Base-by-base conservation (phyloP, 2,329 filamentous ascomycete species). In the Calonectria henricotiae region DNA sequence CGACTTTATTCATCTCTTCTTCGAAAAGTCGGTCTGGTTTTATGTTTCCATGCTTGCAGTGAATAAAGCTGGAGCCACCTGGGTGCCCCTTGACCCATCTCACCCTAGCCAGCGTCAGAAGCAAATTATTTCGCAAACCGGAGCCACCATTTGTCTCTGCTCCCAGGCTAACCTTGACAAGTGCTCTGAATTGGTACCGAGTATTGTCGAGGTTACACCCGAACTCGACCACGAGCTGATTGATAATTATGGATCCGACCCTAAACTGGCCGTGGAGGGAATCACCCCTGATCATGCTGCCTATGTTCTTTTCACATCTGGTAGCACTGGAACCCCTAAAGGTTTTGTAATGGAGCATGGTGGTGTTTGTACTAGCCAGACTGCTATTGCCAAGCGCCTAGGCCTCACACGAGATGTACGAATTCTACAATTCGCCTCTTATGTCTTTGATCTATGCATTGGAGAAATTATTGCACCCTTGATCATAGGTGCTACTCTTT, bases 261-360 rank as follows among this genome's bases (percentile, higher is more conserved):
- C n/a, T n/a, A n/a, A n/a, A n/a, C 2, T 58, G 58, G 3, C 39
- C 7, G 32, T 65, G 7, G 13, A 27, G 12, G 46, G 67, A 49
- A 8, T 67, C 71, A 3, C 72, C 0, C 73, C 80, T 0, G 30
- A 73, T 3, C 39, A 69, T 5, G 67, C 73, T 0, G 73, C 72
- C 0, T 72, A 76, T 6, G 62, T 73, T 9, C 76, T 78, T 5
- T 78, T 70, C 23, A 78, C 76, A 5, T 78, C 75, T 0, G 76
- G 76, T 5, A 78, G 76, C 8, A 78, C 76, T 0, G 76, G 76
- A 37, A 76, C 54, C 7, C 73, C 76, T 0, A 78, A 78, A 17
- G 76, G 76, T 1, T 67, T 78, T 13, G 63, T 78, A 0, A 74
- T 78, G 27, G 71, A 74, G 2, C 76, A 78, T 20, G 46, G 60